Percentiles rank a stretch among this genome's conserved stretches.
These are phyloP conservation scores for Malania oleifera DNA, from an alignment of 164 flowering plant genomes.

Conservation along the genomic window DNA sequence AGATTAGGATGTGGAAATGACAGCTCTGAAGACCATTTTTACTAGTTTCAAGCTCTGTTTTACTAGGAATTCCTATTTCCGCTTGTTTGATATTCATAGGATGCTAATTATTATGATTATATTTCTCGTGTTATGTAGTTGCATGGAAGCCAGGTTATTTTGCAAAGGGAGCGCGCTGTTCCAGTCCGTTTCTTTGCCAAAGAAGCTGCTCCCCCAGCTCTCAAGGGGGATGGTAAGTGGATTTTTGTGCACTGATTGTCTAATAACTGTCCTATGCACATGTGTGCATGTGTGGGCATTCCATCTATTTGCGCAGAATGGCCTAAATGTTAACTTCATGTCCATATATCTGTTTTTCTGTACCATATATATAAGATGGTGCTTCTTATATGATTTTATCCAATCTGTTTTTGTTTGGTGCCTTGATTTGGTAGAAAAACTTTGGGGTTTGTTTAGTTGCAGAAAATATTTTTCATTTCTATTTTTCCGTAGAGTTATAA, in stretches of 20 bases:
- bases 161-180: slow-evolving; percentile 39
- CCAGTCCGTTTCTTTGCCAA: slow-evolving; percentile 73
- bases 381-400: too few species aligned
- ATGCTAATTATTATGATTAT: not conserved
- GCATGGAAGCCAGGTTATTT: slow-evolving; percentile 36
- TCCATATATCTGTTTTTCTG: not conserved
- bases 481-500: too few species aligned
- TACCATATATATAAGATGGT: not conserved
- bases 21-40: not conserved
- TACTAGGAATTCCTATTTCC: not conserved
- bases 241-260: not conserved
- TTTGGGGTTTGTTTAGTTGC: too few species aligned
- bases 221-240: slow-evolving; percentile 87
- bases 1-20: too few species aligned
- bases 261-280: not conserved
- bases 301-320: not conserved
- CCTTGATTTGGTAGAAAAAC: too few species aligned
- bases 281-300: not conserved
- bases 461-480: too few species aligned
- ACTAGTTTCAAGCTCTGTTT: not conserved
- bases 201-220: slow-evolving; percentile 50
- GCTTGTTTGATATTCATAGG: not conserved
- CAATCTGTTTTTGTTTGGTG: too few species aligned
- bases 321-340: not conserved
- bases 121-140: slow-evolving; percentile 32